phyloP scores from a whole-genome alignment of 192 early-diverging fungal genomes.

The Rhizophagus sp. region DNA sequence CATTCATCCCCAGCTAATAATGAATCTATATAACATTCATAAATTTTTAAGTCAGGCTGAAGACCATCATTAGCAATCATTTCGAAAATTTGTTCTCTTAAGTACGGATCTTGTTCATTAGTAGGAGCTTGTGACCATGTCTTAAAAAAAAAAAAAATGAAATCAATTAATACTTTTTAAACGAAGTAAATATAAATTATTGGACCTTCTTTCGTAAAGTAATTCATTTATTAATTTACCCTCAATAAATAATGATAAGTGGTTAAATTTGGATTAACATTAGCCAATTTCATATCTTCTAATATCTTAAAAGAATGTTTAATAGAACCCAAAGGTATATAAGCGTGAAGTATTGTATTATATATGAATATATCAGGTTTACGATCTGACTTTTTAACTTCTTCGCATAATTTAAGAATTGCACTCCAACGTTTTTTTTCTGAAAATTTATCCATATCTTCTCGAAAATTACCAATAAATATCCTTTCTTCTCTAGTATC shows the following conservation, averaged over 20 bases:
- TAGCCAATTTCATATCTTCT: neutral
- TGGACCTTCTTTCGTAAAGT: neutral
- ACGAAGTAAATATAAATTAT: neutral
- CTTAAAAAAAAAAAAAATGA: neutral
- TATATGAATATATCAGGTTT: neutral
- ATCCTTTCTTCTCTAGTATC: neutral
- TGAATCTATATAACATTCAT: slow-evolving; percentile 6
- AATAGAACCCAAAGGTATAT: neutral
- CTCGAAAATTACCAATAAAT: neutral
- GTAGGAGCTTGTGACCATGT: neutral
- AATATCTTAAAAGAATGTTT: neutral
- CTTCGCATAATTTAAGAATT: neutral
- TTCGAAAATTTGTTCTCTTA: neutral
- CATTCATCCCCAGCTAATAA: neutral
- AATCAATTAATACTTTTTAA: neutral
- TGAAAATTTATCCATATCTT: neutral
- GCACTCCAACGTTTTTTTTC: neutral
- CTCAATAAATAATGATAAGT: slow-evolving; percentile 10
- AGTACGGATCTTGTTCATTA: neutral
- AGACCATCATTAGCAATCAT: neutral
- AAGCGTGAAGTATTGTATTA: neutral
- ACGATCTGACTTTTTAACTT: neutral
- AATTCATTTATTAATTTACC: neutral
- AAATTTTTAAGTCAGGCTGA: neutral
- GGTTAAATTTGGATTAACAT: neutral